A percentile compares a stretch with the other conserved stretches of the same genome.
Evolutionary conservation across 352 stramenopile genomes (phyloP).

Genomic region (Thalassiosira sp.): DNA sequence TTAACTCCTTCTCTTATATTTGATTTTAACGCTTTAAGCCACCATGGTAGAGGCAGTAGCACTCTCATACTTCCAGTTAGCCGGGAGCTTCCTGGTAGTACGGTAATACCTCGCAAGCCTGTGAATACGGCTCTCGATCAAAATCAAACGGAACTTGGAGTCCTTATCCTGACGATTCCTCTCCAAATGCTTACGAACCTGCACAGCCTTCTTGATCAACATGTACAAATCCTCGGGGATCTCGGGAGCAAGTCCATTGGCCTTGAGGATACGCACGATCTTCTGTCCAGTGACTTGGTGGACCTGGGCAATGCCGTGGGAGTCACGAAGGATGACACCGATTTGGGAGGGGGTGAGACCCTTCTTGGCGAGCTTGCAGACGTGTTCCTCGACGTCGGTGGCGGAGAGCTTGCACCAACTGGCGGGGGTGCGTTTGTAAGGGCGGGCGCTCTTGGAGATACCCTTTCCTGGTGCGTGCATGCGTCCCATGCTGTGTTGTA

Average conservation of each 20-base stretch:
- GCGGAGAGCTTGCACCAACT: conserved; percentile 97
- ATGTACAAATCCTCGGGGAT: conserved; percentile 99
- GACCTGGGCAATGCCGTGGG: conserved; percentile 98
- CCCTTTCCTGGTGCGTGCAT: conserved; percentile 99
- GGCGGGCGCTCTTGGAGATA: conserved; percentile 98
- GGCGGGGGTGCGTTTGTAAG: conserved; percentile 98
- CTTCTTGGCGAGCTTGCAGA: conserved; percentile 99
- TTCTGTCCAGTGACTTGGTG: conserved; percentile 98
- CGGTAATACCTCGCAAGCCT: conserved; percentile 97
- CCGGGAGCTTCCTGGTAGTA: conserved; percentile 97
- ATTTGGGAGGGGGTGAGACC: conserved; percentile 97
- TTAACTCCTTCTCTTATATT: too few relatives aligned
- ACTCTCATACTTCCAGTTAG: conserved; percentile 99
- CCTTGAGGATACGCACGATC: conserved; percentile 99
- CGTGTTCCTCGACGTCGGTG: conserved; percentile 97
- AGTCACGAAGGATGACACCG: conserved; percentile 99
- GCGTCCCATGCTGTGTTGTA: conserved; percentile 95
- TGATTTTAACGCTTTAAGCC: too few relatives aligned
- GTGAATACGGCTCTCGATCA: conserved; percentile 99
- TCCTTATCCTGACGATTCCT: conserved; percentile 99
- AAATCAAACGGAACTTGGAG: conserved; percentile 99
- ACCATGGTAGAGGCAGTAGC: conserved; percentile 98
- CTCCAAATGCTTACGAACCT: conserved; percentile 99
- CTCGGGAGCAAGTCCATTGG: conserved; percentile 97
- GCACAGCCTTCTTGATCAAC: conserved; percentile 99